phyloP scores from a whole-genome alignment of 2,329 filamentous ascomycete species.

The Biscogniauxia sp. region DNA sequence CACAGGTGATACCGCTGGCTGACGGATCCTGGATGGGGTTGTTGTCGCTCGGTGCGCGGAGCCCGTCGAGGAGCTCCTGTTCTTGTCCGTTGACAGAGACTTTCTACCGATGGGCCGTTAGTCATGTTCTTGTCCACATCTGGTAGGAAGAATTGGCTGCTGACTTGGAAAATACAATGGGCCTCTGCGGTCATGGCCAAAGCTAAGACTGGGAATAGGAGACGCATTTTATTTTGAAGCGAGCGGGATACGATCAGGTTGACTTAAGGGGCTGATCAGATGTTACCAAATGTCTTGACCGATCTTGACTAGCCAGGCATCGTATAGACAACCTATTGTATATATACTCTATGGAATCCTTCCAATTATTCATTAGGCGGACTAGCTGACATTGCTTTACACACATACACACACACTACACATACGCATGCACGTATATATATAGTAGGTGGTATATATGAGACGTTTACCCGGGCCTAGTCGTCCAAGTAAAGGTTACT shows the following conservation, averaged over 20 bases:
- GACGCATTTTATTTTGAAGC: background rate
- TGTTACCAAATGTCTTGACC: background rate
- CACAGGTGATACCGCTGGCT: slow-evolving; percentile 46
- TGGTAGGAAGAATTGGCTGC: background rate
- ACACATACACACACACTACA: background rate
- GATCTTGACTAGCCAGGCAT: background rate
- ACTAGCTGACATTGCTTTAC: background rate
- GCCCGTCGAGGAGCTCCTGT: slow-evolving; percentile 42
- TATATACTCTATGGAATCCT: background rate
- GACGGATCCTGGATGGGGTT: slow-evolving; percentile 49
- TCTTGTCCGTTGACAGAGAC: slow-evolving; percentile 49
- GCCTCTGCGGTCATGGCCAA: slow-evolving; percentile 2
- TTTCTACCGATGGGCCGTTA: slow-evolving; percentile 11
- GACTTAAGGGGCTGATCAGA: background rate
- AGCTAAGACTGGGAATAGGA: background rate
- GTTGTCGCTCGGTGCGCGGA: slow-evolving; percentile 46
- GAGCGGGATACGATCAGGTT: background rate
- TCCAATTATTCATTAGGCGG: background rate
- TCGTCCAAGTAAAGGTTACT: background rate
- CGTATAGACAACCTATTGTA: background rate
- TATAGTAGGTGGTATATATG: background rate
- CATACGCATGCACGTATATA: background rate
- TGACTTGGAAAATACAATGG: slow-evolving; percentile 4
- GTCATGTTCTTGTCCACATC: background rate
- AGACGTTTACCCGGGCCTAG: background rate